Percentiles rank a stretch among this genome's conserved stretches.
Evolutionary conservation across 306 rosid genomes (phyloP).

Genomic region (Vigna trinervia): DNA sequence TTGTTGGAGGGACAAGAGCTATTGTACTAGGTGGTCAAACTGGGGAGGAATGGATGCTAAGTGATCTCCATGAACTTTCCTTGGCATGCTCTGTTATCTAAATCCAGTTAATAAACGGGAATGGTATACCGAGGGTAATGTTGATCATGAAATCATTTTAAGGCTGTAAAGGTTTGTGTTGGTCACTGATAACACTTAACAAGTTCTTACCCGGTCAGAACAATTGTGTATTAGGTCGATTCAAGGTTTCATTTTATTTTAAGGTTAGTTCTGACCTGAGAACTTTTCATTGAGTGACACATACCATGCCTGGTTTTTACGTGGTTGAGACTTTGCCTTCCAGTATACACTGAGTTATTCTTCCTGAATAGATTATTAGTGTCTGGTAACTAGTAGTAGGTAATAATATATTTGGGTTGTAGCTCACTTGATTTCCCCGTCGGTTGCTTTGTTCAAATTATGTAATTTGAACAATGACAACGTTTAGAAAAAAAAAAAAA

Average conservation of each 20-base stretch:
- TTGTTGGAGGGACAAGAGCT: constrained; percentile 92
- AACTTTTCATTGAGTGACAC: constrained; percentile 53
- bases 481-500: background rate
- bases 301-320: constrained; percentile 49
- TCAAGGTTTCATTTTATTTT: constrained; percentile 47
- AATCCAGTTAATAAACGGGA: constrained; percentile 41
- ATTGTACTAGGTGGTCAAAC: constrained; percentile 95
- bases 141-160: constrained; percentile 29
- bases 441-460: constrained; percentile 47
- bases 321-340: constrained; percentile 62
- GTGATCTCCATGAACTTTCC: constrained; percentile 91
- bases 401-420: constrained; percentile 57
- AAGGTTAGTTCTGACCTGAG: constrained; percentile 57
- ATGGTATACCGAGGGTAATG: constrained; percentile 46
- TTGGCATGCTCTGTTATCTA: constrained; percentile 69
- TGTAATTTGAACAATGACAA: constrained; percentile 53
- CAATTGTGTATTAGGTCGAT: constrained; percentile 40
- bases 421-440: constrained; percentile 49
- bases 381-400: constrained; percentile 28
- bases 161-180: constrained; percentile 44
- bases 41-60: constrained; percentile 93
- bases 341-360: constrained; percentile 56
- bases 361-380: constrained; percentile 60
- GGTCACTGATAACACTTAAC: constrained; percentile 37
- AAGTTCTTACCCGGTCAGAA: constrained; percentile 51